Base-by-base conservation (phyloP, 306 rosid genomes). In the Corylus avellana region DNA sequence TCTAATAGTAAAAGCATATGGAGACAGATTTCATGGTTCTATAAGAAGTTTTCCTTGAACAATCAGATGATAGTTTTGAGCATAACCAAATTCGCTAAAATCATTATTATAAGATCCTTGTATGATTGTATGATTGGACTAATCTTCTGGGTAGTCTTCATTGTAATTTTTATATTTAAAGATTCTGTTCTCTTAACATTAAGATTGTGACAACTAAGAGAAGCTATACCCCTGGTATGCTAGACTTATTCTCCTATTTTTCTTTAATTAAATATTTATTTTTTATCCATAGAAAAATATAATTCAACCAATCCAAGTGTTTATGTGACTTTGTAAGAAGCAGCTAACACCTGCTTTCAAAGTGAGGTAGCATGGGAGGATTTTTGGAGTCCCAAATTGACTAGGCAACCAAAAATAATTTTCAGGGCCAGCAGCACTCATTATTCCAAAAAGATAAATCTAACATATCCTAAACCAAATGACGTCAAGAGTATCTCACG, bases 401-500 rank as follows among this genome's bases (percentile, higher is more conserved):
- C 8, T 42, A 39, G 16, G 49, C 51, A 17, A 42, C 32, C 72
- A 42, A 9, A 67, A 67, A 16, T 13, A 39, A 29, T 59, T 67
- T 42, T 67, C 14, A 67, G 29, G 18, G 27, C 72, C 22, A 67
- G 42, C 72, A 67, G 9, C 37, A 32, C 48, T 64, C 70, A 35
- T 22, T 61, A 76, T 39, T 75, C 7, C 16, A 8, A 59, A 8
- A 58, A 32, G 27, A 70, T 8, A 27, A 62, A 71, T 37, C 69
- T 27, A 39, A 72, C 35, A 58, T 56, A 50, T 48, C 48, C 69
- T 50, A 76, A 63, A 39, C 73, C 58, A 75, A 74, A 73, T 13
- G 56, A 35, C 76, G 67, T 57, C 58, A 20, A 73, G 73, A 82
- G 69, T 64, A 82, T 77, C 85, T 64, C 61, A 87, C 96, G 80